Conservation (phyloP, 768 basidiomycete genomes). For the Suillus subaureus region DNA sequence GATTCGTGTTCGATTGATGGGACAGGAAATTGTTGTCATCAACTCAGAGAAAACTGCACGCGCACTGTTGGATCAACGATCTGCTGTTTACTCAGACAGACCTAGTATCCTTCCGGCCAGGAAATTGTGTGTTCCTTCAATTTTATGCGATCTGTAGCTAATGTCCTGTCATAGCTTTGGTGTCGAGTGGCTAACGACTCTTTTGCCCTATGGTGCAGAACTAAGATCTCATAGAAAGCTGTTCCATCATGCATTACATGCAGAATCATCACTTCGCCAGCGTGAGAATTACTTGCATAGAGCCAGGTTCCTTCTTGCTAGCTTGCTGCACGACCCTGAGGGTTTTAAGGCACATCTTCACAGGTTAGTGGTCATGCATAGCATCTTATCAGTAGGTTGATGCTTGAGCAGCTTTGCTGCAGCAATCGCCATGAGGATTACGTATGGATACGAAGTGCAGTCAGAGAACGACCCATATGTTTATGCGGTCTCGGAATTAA, state of each 20-base stretch:
- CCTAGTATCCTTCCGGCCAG: neutral
- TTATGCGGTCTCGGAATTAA: constrained; percentile 18
- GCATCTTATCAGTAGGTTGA: neutral
- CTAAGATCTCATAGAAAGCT: constrained; percentile 26
- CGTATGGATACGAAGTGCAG: constrained; percentile 23
- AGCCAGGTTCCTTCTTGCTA: constrained; percentile 11
- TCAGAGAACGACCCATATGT: constrained; percentile 23
- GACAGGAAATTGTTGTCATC: constrained; percentile 7
- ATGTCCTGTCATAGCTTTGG: constrained; percentile 23
- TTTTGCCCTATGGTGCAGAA: constrained; percentile 21
- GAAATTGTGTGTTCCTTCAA: neutral
- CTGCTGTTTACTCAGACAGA: constrained; percentile 11
- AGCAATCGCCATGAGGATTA: constrained; percentile 25
- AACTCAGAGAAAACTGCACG: constrained; percentile 12
- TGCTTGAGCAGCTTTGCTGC: constrained; percentile 17
- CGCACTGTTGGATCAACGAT: constrained; percentile 13
- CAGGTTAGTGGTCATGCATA: constrained; percentile 19
- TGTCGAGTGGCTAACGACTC: constrained; percentile 26
- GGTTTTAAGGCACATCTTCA: constrained; percentile 16
- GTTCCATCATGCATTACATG: constrained; percentile 18
- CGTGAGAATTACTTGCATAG: constrained; percentile 15
- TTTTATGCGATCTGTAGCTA: neutral
- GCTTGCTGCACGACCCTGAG: constrained; percentile 19
- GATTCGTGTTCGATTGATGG: neutral
- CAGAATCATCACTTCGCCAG: constrained; percentile 17